Percentiles rank a stretch among this genome's conserved stretches.
Conservation (phyloP, 129 eudicot species). For the Artemisia annua region DNA sequence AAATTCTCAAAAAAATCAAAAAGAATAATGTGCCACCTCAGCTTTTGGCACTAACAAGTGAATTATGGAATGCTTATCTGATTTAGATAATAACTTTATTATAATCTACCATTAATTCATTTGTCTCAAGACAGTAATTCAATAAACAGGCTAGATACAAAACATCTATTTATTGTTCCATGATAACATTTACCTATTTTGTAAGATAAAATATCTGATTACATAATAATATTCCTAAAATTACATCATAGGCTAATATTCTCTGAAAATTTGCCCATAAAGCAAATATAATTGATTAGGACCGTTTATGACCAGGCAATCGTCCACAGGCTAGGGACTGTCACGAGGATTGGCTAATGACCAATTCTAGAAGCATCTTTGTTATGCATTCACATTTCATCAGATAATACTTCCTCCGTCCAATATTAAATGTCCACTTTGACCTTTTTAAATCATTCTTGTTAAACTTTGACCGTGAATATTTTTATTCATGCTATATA, state of each 20-base stretch:
- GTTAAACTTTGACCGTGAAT: no score
- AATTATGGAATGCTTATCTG: background rate
- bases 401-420: no score
- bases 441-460: no score
- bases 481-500: no score
- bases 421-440: no score
- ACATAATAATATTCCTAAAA: background rate
- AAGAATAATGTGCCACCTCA: slow-evolving; percentile 27
- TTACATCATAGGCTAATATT: background rate
- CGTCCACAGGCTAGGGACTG: background rate
- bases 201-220: no score
- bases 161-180: background rate
- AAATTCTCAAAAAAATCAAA: background rate
- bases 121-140: no score
- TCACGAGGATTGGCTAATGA: no score
- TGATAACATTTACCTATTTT: background rate
- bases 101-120: background rate
- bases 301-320: background rate
- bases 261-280: background rate
- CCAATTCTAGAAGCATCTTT: no score
- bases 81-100: background rate
- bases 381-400: no score
- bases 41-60: slow-evolving; percentile 15
- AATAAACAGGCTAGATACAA: background rate
- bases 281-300: background rate